These are phyloP conservation scores for Achaetomium macrosporum DNA, from an alignment of 2,329 filamentous ascomycete genomes.

Conservation along the genomic window DNA sequence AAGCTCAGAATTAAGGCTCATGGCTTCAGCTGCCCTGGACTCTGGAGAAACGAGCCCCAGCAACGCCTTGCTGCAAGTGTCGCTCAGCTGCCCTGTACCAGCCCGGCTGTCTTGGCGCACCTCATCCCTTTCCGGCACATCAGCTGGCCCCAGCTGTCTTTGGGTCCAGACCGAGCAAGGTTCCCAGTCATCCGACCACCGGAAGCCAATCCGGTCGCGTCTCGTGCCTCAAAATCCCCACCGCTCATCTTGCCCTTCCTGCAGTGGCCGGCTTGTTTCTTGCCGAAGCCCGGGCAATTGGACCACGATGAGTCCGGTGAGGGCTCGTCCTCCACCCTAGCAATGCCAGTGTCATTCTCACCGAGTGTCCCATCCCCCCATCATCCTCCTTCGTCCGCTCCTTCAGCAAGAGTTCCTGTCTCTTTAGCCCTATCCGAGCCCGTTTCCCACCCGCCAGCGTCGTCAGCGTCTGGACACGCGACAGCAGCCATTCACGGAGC, in stretches of 20 bases:
- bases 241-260: conserved; percentile 9
- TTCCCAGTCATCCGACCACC: conserved; percentile 2
- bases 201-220: conserved; percentile 13
- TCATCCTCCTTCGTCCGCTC: neutral
- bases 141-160: conserved; percentile 3
- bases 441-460: neutral
- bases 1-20: neutral
- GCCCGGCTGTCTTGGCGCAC: neutral
- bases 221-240: conserved; percentile 10
- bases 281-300: conserved; percentile 15
- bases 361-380: conserved; percentile 1
- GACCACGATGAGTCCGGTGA: conserved; percentile 14
- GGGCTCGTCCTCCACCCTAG: conserved; percentile 11
- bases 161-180: neutral
- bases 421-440: neutral
- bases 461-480: conserved; percentile 12
- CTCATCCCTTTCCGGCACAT: neutral
- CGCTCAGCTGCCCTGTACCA: neutral
- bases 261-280: too few species aligned
- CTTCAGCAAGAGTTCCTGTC: neutral
- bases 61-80: conserved; percentile 1
- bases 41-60: neutral
- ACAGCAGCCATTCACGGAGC: conserved; percentile 2
- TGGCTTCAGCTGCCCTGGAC: neutral
- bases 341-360: conserved; percentile 13